These are phyloP conservation scores for Mycena sp. DNA, from an alignment of 1,284 basidiomycete genomes.

Conservation along the genomic window DNA sequence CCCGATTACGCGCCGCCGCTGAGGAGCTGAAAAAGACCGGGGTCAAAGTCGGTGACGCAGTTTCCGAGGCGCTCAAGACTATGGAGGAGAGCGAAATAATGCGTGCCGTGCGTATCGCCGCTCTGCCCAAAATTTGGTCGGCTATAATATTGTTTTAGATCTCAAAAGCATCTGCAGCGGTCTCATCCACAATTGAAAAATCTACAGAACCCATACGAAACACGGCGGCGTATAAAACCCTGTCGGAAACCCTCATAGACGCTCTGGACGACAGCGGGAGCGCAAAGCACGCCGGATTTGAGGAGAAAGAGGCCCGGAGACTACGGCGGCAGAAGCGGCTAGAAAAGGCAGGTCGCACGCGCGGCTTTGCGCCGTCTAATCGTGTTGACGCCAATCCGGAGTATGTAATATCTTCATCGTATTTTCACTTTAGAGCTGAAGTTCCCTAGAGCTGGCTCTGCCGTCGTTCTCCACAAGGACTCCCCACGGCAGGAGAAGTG, in stretches of 20 bases:
- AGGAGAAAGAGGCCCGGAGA: slow-evolving; percentile 90
- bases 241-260: slow-evolving; percentile 90
- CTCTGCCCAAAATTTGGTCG: slow-evolving; percentile 1
- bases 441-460: slow-evolving; percentile 77
- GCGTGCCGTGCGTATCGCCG: slow-evolving; percentile 69
- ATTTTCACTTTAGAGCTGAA: too few relatives aligned
- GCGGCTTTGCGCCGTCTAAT: slow-evolving; percentile 56
- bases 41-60: slow-evolving; percentile 93
- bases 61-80: slow-evolving; percentile 86
- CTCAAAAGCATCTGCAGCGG: slow-evolving; percentile 80
- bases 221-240: slow-evolving; percentile 93
- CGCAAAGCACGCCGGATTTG: slow-evolving; percentile 93
- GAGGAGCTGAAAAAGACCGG: slow-evolving; percentile 91
- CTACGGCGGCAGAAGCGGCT: slow-evolving; percentile 78
- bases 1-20: slow-evolving; percentile 88
- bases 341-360: slow-evolving; percentile 81
- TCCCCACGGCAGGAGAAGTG: slow-evolving; percentile 81
- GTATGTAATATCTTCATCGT: slow-evolving; percentile 67
- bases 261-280: slow-evolving; percentile 94
- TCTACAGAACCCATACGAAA: slow-evolving; percentile 95
- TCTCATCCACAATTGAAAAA: slow-evolving; percentile 81
- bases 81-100: slow-evolving; percentile 96
- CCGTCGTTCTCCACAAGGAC: slow-evolving; percentile 86
- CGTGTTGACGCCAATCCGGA: slow-evolving; percentile 79
- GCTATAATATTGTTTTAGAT: slow-evolving; percentile 56